These are phyloP conservation scores for Wallemia mellicola DNA, from an alignment of 1,284 basidiomycete species.

Conservation along the genomic window DNA sequence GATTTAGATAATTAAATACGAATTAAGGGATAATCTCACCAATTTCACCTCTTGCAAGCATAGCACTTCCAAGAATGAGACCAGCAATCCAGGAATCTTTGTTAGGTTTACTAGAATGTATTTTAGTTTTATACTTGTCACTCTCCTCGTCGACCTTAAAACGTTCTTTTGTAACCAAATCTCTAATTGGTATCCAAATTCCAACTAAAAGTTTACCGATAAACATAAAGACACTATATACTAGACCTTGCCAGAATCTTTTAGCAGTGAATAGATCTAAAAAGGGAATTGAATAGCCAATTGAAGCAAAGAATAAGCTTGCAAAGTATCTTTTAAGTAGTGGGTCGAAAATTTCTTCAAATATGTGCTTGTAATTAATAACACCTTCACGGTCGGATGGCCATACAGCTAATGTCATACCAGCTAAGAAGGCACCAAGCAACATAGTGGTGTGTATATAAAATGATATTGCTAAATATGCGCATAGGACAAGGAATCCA, in stretches of 20 bases:
- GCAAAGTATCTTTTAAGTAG: slow-evolving; percentile 18
- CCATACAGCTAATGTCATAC: slow-evolving; percentile 11
- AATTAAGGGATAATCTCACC: too few relatives aligned
- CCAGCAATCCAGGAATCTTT: neutral
- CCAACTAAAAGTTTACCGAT: slow-evolving; percentile 20
- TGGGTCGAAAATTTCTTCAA: slow-evolving; percentile 14
- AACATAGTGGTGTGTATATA: slow-evolving; percentile 17
- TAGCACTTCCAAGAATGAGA: neutral
- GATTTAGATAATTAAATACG: too few relatives aligned
- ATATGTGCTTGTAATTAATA: slow-evolving; percentile 5
- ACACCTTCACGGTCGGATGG: slow-evolving; percentile 3
- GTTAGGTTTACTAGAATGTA: neutral
- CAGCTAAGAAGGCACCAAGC: slow-evolving; percentile 20
- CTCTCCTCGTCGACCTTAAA: neutral
- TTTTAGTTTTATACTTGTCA: neutral
- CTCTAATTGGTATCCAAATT: slow-evolving; percentile 13
- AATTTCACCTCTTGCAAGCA: neutral
- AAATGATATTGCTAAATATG: slow-evolving; percentile 8
- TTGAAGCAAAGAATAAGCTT: slow-evolving; percentile 26
- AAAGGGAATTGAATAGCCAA: slow-evolving; percentile 26
- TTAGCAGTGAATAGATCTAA: slow-evolving; percentile 19
- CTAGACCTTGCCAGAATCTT: slow-evolving; percentile 24
- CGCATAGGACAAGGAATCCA: slow-evolving; percentile 4
- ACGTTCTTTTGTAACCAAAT: neutral
- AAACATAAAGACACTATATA: slow-evolving; percentile 22